Evolutionary conservation across 352 stramenopile genomes (phyloP), one percentile per base, ranked within the genome.

Genomic region (Halophytophthora polymorphica): DNA sequence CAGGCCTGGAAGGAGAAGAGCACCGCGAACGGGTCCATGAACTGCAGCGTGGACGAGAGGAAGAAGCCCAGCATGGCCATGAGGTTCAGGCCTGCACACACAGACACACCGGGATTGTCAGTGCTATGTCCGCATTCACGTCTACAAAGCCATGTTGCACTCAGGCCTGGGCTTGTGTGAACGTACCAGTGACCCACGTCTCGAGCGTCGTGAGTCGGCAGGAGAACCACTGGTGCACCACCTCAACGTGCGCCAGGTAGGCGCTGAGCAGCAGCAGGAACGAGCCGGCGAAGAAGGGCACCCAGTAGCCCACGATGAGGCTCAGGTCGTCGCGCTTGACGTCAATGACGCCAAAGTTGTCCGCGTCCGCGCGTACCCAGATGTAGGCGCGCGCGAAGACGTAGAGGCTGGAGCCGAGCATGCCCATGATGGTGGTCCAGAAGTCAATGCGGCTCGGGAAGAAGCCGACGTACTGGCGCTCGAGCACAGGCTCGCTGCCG

Each of bases 391-490:
- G 71, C 7, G 80, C 68, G 12, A 83, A 66, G 14, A 90, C 68
- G 35, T 88, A 86, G 8, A 90, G 68, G 36, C 72, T 34, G 17
- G 78, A 83, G 14, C 80, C 83, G 8, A 82, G 29, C 49, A 89
- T 78, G 34, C 77, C 74, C 33, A 91, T 51, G 11, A 79, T 67
- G 8, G 73, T 65, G 11, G 66, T 81, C 83, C 83, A 93, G 58
- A 88, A 93, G 58, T 93, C 83, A 46, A 93, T 93, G 42, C 80
- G 78, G 38, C 69, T 88, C 6, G 83, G 83, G 45, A 90, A 93
- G 58, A 87, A 87, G 35, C 83, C 83, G 7, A 90, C 28, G 38
- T 73, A 91, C 40, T 82, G 77, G 11, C 69, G 73, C 29, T 88
- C 61, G 12, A 90, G 64, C 48, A 89, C 65, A 14, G 83, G 78